Evolutionary conservation across 2,329 filamentous ascomycete species (phyloP).

Genomic region (Trichophyton simii): DNA sequence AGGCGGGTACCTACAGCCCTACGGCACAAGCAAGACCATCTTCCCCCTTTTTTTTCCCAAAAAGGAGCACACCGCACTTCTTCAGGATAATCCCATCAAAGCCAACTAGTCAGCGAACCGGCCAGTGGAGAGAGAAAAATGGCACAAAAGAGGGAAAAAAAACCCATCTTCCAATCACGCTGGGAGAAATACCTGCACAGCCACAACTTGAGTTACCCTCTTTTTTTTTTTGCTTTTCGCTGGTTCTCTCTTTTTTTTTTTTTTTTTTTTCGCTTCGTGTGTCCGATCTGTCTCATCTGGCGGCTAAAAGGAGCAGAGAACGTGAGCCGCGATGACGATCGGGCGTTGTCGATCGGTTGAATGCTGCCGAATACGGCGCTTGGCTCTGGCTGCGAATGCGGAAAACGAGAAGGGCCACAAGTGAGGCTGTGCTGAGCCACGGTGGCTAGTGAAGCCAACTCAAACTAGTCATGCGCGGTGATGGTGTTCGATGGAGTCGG

Average conservation of each 20-base stretch:
- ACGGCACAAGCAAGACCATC: not conserved
- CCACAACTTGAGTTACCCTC: not conserved
- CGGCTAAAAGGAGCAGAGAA: not conserved
- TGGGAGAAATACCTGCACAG: not conserved
- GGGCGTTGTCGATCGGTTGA: slow-evolving; percentile 3
- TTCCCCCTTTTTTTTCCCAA: not conserved
- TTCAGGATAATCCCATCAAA: too few relatives aligned
- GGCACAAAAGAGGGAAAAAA: not conserved
- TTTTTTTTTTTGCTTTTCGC: not conserved
- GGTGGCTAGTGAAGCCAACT: not conserved
- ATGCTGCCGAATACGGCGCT: not conserved
- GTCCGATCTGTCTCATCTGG: not conserved
- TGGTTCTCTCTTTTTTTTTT: not conserved
- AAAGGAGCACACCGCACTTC: not conserved
- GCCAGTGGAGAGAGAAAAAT: not conserved
- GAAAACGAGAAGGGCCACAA: not conserved
- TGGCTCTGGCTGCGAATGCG: not conserved
- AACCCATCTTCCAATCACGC: not conserved
- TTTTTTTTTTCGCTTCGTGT: not conserved
- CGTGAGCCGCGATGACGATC: slow-evolving; percentile 1
- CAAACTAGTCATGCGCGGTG: not conserved
- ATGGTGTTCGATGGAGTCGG: not conserved
- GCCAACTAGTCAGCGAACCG: too few relatives aligned
- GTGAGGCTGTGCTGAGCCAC: not conserved
- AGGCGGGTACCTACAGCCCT: not conserved